Conservation (phyloP, 768 basidiomycete species). For the Tricholoma bakamatsutake region DNA sequence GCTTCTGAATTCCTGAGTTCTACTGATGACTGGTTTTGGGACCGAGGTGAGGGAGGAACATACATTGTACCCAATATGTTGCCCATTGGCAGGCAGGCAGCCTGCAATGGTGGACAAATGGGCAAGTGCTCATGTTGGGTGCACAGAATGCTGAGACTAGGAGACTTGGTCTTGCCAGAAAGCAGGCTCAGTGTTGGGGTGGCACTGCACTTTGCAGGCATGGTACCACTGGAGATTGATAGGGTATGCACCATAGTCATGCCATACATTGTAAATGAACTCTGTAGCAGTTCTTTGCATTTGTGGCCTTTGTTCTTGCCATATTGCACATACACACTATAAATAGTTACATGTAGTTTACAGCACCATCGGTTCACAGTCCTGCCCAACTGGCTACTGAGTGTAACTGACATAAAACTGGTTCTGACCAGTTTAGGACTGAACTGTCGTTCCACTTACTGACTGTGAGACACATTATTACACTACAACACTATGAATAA, state of each 20-base stretch:
- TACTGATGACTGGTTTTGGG: slow-evolving; percentile 13
- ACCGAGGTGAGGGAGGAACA: slow-evolving; percentile 14
- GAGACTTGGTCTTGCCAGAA: slow-evolving; percentile 15
- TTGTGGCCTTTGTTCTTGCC: slow-evolving; percentile 55
- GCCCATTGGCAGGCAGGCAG: slow-evolving; percentile 6
- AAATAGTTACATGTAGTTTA: too few species aligned
- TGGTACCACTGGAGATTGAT: slow-evolving; percentile 25
- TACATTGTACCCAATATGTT: slow-evolving; percentile 9
- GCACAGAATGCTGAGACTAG: slow-evolving; percentile 24
- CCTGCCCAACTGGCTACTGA: too few species aligned
- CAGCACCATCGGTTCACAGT: too few species aligned
- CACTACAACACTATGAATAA: too few species aligned
- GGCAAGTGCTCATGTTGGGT: slow-evolving; percentile 14
- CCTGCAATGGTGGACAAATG: slow-evolving; percentile 17
- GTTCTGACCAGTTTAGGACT: too few species aligned
- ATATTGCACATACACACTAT: slow-evolving; percentile 32
- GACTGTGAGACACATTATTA: too few species aligned
- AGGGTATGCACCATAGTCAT: slow-evolving; percentile 32
- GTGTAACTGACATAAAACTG: too few species aligned
- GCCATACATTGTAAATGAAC: slow-evolving; percentile 26
- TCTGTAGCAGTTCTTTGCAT: slow-evolving; percentile 31
- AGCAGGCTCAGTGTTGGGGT: slow-evolving; percentile 18
- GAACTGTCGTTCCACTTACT: too few species aligned
- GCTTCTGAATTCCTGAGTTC: slow-evolving; percentile 19
- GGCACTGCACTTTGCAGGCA: background rate